Conservation (phyloP, 2,329 filamentous ascomycete species). For the Botrytis cinerea region DNA sequence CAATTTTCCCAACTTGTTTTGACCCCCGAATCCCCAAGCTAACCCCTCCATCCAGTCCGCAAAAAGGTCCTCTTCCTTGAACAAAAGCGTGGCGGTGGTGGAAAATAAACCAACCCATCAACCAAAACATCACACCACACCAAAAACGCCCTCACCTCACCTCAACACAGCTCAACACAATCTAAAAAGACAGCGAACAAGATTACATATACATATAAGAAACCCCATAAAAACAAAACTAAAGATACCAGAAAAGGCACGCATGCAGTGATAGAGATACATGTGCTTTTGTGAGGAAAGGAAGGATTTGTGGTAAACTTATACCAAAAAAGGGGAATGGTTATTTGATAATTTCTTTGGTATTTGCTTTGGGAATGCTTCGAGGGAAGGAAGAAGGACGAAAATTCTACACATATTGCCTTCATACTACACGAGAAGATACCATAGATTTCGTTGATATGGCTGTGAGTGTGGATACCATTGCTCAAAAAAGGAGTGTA, state of each 20-base stretch:
- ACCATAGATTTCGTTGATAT: not conserved
- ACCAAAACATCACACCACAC: not conserved
- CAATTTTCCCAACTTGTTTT: not conserved
- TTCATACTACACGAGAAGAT: not conserved
- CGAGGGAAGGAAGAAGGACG: not conserved
- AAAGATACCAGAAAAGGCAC: not conserved
- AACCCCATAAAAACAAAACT: not conserved
- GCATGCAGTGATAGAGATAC: not conserved
- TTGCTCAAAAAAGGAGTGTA: not conserved
- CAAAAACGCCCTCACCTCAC: not conserved
- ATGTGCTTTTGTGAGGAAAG: not conserved
- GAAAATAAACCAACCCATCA: constrained; percentile 43
- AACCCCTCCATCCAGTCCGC: constrained; percentile 61
- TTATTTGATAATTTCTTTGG: not conserved
- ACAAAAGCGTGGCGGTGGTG: constrained; percentile 75
- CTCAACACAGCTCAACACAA: not conserved
- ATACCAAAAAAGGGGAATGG: not conserved
- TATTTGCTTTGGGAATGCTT: not conserved
- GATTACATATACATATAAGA: not conserved
- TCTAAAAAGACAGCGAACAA: not conserved
- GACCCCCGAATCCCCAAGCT: constrained; percentile 3
- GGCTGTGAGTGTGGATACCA: not conserved
- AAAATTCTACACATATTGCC: not conserved
- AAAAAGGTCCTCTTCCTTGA: constrained; percentile 96
- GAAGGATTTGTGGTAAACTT: not conserved